A percentile compares a stretch with the other conserved stretches of the same genome.
phyloP scores from a whole-genome alignment of 139 green algal species.

The Spirogloea muscicola region DNA sequence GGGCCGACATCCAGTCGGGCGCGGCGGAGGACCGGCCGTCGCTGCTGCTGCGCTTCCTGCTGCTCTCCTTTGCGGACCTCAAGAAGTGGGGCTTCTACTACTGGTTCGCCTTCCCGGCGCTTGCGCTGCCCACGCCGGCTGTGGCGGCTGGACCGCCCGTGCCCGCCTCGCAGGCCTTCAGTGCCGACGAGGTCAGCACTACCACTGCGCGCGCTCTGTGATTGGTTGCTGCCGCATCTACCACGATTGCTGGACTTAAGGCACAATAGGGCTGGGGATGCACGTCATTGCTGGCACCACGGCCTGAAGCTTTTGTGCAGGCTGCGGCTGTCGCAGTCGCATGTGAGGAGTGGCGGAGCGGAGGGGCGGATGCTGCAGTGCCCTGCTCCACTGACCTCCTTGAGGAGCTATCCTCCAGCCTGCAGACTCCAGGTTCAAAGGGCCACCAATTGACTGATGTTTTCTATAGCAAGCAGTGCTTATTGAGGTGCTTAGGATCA shows the following conservation, averaged over 20 bases:
- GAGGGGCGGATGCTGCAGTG: too few relatives aligned
- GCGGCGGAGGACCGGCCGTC: conserved; percentile 52
- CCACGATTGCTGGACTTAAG: not conserved
- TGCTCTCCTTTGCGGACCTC: conserved; percentile 79
- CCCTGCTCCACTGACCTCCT: too few relatives aligned
- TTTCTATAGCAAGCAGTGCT: too few relatives aligned
- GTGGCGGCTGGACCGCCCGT: not conserved
- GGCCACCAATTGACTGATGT: too few relatives aligned
- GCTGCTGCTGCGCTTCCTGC: conserved; percentile 61
- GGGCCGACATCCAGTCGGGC: conserved; percentile 61
- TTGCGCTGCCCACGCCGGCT: conserved; percentile 24
- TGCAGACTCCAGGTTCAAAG: too few relatives aligned
- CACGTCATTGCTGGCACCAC: not conserved
- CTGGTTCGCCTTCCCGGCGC: conserved; percentile 80
- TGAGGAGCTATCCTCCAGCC: too few relatives aligned
- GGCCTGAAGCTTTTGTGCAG: too few relatives aligned
- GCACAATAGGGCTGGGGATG: not conserved
- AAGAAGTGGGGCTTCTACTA: conserved; percentile 85
- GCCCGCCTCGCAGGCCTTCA: not conserved
- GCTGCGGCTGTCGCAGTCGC: too few relatives aligned
- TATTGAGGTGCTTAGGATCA: too few relatives aligned
- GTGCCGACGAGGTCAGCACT: not conserved
- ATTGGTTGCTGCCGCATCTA: not conserved
- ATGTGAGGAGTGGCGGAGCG: too few relatives aligned
- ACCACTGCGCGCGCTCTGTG: not conserved